Percentiles rank a stretch among this genome's conserved stretches.
phyloP scores from a whole-genome alignment of 805 yeast species.

The Wickerhamomyces alni region DNA sequence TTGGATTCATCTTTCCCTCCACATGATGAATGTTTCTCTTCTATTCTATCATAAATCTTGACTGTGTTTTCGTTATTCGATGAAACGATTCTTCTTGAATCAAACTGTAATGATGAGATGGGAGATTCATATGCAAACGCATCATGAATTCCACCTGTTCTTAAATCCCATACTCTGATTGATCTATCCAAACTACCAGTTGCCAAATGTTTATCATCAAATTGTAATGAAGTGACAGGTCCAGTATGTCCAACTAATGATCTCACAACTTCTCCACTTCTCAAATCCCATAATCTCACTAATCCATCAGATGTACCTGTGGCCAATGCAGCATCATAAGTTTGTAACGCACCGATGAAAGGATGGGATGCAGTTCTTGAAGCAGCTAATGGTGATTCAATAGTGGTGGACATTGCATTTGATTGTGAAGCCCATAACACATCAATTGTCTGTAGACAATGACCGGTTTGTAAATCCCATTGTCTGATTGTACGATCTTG shows the following conservation, averaged over 20 bases:
- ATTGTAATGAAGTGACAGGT: constrained; percentile 60
- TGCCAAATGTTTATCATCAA: constrained; percentile 57
- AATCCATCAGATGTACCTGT: constrained; percentile 75
- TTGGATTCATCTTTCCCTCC: constrained; percentile 32
- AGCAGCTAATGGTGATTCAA: constrained; percentile 7
- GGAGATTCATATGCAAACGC: constrained; percentile 57
- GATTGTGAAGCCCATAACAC: constrained; percentile 50
- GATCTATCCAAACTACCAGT: constrained; percentile 62
- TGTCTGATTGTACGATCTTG: constrained; percentile 67
- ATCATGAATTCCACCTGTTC: constrained; percentile 58
- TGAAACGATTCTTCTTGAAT: constrained; percentile 46
- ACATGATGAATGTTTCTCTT: constrained; percentile 46
- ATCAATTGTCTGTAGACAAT: constrained; percentile 66
- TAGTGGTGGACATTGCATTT: constrained; percentile 10
- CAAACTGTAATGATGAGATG: constrained; percentile 53
- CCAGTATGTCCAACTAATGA: constrained; percentile 63
- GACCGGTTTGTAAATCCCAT: constrained; percentile 66
- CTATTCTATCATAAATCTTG: constrained; percentile 52
- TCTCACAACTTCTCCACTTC: constrained; percentile 61
- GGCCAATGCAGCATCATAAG: constrained; percentile 71
- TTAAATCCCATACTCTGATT: constrained; percentile 65
- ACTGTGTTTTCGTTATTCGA: constrained; percentile 45
- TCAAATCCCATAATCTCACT: constrained; percentile 70
- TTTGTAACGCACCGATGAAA: constrained; percentile 62
- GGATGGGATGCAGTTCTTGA: constrained; percentile 23